phyloP scores from a whole-genome alignment of 2,329 filamentous ascomycete species.

The Neonectria magnoliae region DNA sequence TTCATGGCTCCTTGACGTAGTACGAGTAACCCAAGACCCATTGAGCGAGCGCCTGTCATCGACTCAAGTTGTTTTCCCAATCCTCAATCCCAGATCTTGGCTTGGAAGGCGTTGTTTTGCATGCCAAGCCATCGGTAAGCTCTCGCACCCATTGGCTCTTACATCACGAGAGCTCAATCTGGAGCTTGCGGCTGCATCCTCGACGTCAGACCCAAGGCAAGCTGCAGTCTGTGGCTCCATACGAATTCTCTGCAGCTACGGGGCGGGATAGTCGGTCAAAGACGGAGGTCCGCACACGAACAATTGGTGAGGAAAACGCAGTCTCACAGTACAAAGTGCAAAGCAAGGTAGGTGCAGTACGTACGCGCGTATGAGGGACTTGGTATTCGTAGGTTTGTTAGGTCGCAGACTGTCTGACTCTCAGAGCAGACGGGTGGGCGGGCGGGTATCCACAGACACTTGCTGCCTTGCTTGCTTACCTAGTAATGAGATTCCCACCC shows the following conservation, averaged over 20 bases:
- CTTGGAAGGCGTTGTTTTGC: constrained; percentile 8
- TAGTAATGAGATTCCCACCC: constrained; percentile 14
- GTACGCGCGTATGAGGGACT: constrained; percentile 13
- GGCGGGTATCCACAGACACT: constrained; percentile 8
- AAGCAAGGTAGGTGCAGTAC: background rate
- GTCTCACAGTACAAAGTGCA: background rate
- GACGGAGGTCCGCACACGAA: background rate
- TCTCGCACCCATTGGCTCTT: constrained; percentile 9
- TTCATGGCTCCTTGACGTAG: background rate
- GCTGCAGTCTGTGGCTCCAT: background rate
- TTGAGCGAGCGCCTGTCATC: background rate
- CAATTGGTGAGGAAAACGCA: background rate
- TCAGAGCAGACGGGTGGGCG: background rate
- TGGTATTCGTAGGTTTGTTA: background rate
- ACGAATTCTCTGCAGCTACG: background rate
- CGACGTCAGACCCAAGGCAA: constrained; percentile 11
- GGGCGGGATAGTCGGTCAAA: background rate
- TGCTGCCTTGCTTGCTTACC: background rate
- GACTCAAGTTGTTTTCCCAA: constrained; percentile 4
- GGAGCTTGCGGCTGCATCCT: constrained; percentile 13
- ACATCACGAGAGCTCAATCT: constrained; percentile 18
- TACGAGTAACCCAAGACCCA: constrained; percentile 5
- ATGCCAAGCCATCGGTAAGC: constrained; percentile 15
- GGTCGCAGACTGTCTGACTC: background rate
- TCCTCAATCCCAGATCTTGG: constrained; percentile 2